A percentile compares a stretch with the other conserved stretches of the same genome.
phyloP scores from a whole-genome alignment of 768 basidiomycete genomes.

The Calocera viscosa region DNA sequence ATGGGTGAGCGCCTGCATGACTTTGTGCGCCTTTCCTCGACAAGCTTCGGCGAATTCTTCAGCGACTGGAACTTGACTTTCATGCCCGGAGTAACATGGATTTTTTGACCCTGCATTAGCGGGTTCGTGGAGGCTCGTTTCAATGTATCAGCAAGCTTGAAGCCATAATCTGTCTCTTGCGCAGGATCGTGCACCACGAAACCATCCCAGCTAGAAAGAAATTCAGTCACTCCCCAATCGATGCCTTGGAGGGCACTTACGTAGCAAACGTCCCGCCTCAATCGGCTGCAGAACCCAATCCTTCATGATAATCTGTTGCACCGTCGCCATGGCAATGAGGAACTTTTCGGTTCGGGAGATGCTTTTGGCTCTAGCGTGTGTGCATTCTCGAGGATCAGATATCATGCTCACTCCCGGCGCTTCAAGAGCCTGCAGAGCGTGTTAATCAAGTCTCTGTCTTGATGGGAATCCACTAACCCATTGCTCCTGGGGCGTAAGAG shows the following conservation, averaged over 20 bases:
- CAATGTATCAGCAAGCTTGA: conserved; percentile 52
- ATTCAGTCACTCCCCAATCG: background rate
- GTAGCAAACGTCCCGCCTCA: conserved; percentile 43
- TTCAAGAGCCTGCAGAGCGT: conserved; percentile 37
- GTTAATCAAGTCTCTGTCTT: background rate
- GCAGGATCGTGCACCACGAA: conserved; percentile 48
- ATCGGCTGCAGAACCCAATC: conserved; percentile 58
- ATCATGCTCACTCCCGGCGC: conserved; percentile 58
- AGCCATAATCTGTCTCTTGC: conserved; percentile 53
- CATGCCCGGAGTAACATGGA: conserved; percentile 64
- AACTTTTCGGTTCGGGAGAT: conserved; percentile 82
- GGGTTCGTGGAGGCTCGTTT: conserved; percentile 42
- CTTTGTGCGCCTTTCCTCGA: conserved; percentile 53
- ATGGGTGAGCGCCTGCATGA: background rate
- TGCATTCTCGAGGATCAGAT: conserved; percentile 52
- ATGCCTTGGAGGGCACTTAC: conserved; percentile 33
- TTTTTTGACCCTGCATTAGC: conserved; percentile 50
- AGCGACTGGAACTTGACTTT: conserved; percentile 41
- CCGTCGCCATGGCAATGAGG: conserved; percentile 55
- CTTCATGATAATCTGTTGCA: conserved; percentile 48
- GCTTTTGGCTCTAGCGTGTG: conserved; percentile 58
- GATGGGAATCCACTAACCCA: conserved; percentile 36
- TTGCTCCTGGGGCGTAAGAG: conserved; percentile 41
- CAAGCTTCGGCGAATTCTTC: conserved; percentile 53
- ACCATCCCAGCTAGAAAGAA: conserved; percentile 43